Percentiles rank a stretch among this genome's conserved stretches.
phyloP scores from a whole-genome alignment of 495 filamentous ascomycete species.

The Delitschia confertaspora region DNA sequence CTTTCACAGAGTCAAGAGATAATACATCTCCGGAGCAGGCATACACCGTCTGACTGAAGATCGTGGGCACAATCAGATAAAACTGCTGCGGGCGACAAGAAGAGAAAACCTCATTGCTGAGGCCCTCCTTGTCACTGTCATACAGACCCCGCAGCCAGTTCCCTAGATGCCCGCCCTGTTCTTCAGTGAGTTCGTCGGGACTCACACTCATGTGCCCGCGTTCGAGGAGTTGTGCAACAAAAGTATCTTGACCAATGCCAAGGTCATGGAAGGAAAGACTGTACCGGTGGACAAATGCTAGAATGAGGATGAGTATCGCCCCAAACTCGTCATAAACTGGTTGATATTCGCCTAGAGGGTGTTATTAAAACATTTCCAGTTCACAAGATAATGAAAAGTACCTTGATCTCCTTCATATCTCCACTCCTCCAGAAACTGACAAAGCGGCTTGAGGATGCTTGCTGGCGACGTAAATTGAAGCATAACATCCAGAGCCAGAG shows the following conservation, averaged over 20 bases:
- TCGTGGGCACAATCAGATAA: constrained; percentile 78
- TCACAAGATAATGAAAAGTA: constrained; percentile 11
- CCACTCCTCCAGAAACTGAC: constrained; percentile 80
- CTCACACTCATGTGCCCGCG: constrained; percentile 52
- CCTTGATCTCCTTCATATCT: constrained; percentile 83
- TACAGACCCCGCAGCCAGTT: constrained; percentile 86
- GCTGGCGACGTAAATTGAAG: constrained; percentile 73
- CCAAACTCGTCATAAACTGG: constrained; percentile 97
- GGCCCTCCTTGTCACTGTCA: constrained; percentile 58
- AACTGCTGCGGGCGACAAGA: constrained; percentile 90
- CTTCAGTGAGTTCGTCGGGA: constrained; percentile 56
- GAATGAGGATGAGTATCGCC: constrained; percentile 70
- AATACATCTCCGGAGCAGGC: constrained; percentile 64
- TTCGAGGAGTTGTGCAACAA: constrained; percentile 67
- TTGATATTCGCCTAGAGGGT: constrained; percentile 62
- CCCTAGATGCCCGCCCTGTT: constrained; percentile 67
- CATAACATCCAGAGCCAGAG: constrained; percentile 72
- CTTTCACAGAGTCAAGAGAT: constrained; percentile 71
- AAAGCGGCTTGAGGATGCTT: constrained; percentile 72
- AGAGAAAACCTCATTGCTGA: constrained; percentile 82
- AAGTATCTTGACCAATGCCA: constrained; percentile 56
- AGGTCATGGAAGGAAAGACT: constrained; percentile 60
- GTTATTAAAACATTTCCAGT: not conserved
- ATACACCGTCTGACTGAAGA: constrained; percentile 76
- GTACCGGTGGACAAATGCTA: constrained; percentile 80